phyloP scores from a whole-genome alignment of 306 rosid genomes.

The Hippophae gyantsensis region DNA sequence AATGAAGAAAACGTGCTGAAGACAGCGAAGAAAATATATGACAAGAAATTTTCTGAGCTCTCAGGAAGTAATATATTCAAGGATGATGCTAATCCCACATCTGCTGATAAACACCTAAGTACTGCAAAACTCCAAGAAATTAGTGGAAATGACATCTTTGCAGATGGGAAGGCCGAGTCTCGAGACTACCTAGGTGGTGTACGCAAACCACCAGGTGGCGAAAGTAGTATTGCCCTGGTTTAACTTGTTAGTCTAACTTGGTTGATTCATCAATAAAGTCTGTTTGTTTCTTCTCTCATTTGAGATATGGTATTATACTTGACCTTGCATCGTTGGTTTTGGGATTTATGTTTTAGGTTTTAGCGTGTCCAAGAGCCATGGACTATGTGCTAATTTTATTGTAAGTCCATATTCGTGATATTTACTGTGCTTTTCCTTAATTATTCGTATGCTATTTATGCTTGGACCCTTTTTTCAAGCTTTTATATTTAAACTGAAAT shows the following conservation, averaged over 20 bases:
- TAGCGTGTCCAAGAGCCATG: constrained; percentile 40
- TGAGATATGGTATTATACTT: constrained; percentile 55
- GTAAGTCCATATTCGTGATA: constrained; percentile 59
- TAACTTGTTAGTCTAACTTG: constrained; percentile 66
- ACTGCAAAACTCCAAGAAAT: constrained; percentile 80
- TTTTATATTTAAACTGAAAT: no score
- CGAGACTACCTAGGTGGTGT: constrained; percentile 89
- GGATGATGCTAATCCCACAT: constrained; percentile 60
- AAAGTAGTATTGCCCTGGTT: constrained; percentile 97
- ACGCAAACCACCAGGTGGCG: constrained; percentile 98
- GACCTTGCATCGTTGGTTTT: constrained; percentile 64
- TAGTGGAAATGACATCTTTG: constrained; percentile 88
- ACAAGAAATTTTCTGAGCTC: constrained; percentile 62
- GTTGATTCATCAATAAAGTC: constrained; percentile 25
- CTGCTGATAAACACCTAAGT: constrained; percentile 72
- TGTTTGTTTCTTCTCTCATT: constrained; percentile 42
- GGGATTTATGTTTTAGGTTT: constrained; percentile 62
- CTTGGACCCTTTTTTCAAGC: no score
- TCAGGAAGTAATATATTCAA: constrained; percentile 86
- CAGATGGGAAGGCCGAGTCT: constrained; percentile 86
- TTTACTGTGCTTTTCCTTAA: not conserved
- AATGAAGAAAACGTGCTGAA: constrained; percentile 47
- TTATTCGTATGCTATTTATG: no score
- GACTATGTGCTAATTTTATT: constrained; percentile 74
- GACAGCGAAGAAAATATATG: constrained; percentile 76